Evolutionary conservation across 2,329 filamentous ascomycete species (phyloP), one percentile per base, ranked within the genome.

Genomic region (Botryosphaeria agaves): DNA sequence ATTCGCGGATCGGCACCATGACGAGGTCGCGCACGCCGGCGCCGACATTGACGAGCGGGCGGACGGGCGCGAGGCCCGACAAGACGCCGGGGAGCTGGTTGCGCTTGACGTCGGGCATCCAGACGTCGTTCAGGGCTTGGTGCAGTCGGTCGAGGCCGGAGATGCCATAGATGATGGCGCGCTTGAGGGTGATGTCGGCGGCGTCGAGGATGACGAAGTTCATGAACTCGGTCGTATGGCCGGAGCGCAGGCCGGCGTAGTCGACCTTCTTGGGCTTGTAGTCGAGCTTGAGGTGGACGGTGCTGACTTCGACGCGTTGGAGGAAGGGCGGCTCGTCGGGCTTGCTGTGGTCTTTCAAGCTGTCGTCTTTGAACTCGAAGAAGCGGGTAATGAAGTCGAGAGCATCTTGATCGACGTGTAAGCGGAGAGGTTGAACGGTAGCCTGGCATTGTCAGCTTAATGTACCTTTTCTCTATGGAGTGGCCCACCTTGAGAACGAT

Each of bases 221-320:
- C 85, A 95, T 95, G 46, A 98, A 92, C 51, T 98, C 89, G 0
- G 83, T 92, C 1, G 89, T 95, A 40, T 82, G 83, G 2, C 89
- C 89, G 1, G 89, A 94, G 16, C 85, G 75, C 3, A 98, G 67
- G 3, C 85, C 85, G 0, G 76, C 81, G 43, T 98, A 98, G 51
- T 98, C 87, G 12, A 98, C 82, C n/a, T 83, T 73, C 54, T 98
- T 95, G 6, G 89, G 89, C 51, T 98, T 98, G 58, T 98, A 98
- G 53, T 98, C 89, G 3, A 91, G 71, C 45, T 79, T 84, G 33
- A 98, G 67, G 2, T 75, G 75, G 15, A 98, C 70, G 3, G 80
- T 72, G 39, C 82, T 79, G 28, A 98, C 66, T 55, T 95, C 89
- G 1, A 83, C 76, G 31, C 89, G 71, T 48, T 95, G 87, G 2